These are phyloP conservation scores for Eudorina sp. DNA, from an alignment of 139 green algal genomes.

Conservation along the genomic window DNA sequence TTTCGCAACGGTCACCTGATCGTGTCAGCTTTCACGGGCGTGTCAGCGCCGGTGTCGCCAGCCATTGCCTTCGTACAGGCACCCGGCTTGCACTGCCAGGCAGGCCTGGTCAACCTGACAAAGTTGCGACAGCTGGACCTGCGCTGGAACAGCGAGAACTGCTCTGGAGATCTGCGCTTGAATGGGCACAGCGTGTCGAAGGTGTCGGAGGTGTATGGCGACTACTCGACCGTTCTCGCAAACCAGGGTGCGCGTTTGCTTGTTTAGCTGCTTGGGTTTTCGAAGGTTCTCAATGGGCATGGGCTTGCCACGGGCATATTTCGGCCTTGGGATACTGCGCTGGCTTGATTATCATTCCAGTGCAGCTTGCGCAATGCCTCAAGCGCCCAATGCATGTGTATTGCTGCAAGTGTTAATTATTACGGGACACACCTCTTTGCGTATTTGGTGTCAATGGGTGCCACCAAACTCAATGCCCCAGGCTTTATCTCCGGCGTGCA, in stretches of 20 bases:
- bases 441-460: too few species aligned
- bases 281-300: too few species aligned
- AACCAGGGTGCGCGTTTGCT: constrained; percentile 60
- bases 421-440: too few species aligned
- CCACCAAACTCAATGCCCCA: too few species aligned
- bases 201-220: constrained; percentile 74
- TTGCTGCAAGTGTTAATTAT: too few species aligned
- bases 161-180: constrained; percentile 69
- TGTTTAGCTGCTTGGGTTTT: too few species aligned
- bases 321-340: too few species aligned
- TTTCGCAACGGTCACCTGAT: constrained; percentile 75
- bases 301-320: too few species aligned
- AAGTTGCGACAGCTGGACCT: constrained; percentile 76
- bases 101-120: constrained; percentile 74
- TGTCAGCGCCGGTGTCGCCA: constrained; percentile 63
- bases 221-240: constrained; percentile 75
- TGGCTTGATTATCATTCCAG: too few species aligned
- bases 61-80: constrained; percentile 66
- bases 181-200: constrained; percentile 63
- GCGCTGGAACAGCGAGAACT: constrained; percentile 66
- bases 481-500: constrained; percentile 77
- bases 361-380: too few species aligned
- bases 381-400: too few species aligned
- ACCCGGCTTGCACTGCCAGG: constrained; percentile 42
- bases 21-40: constrained; percentile 65